Evolutionary conservation across 2,329 filamentous ascomycete species (phyloP), one percentile per base, ranked within the genome.

Genomic region (Cercospora berteroae): DNA sequence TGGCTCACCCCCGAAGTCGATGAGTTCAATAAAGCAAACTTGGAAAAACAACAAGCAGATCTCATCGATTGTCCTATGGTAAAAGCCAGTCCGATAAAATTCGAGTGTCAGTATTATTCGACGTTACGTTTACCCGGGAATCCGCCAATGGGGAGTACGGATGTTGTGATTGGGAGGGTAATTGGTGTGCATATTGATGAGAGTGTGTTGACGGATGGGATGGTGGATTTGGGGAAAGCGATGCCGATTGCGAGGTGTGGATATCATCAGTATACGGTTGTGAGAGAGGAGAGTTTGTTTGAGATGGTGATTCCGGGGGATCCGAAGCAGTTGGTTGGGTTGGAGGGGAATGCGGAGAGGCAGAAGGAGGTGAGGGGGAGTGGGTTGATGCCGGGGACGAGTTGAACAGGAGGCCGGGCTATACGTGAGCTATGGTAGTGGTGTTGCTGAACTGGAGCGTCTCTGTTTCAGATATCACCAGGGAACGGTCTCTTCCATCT

Each of bases 181-280:
- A 77, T 88, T 0, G 87, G 81, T 0, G 81, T 89, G 33, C 85
- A 89, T 75, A 85, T 89, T 64, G 79, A 81, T 4, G 85, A 88
- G 56, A 74, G 77, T 10, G 85, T 85, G 1, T 69, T 89, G 70
- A 87, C 84, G 3, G 79, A 86, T 68, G 85, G 86, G 0, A 81
- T 81, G 64, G 73, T 89, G 44, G 86, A 89, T 79, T 76, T 88
- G 1, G 75, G 72, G 2, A 88, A 87, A 77, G 86, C 84, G 23
- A 78, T 82, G 77, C 86, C 86, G 4, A 88, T 89, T 76, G 87
- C 86, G 6, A 77, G 87, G 27, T 87, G 83, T 73, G 86, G 86
- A 16, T 89, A 89, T 74, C 85, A 84, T 72, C 80, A 88, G 74
- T 89, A 88, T 77, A 79, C 83, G 1, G 84, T 86, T 10, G 79